Base-by-base conservation (phyloP, 2,329 filamentous ascomycete genomes). In the Mollisia scopiformis region DNA sequence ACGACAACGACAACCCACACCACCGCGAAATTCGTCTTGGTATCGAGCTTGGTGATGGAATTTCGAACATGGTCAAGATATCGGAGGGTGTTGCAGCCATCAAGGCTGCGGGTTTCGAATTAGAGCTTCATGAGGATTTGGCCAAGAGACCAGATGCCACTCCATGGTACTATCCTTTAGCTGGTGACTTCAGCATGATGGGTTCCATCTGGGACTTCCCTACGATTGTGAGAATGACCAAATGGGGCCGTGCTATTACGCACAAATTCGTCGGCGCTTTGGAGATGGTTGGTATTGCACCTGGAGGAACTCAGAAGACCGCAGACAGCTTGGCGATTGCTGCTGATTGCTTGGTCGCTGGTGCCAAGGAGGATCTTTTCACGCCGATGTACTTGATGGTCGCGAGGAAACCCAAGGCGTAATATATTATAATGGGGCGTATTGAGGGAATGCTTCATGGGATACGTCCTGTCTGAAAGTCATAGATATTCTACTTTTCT, bases 311-410 rank as follows among this genome's bases (percentile, higher is more conserved):
- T 51, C 92, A 93, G 80, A 97, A 97, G 87, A 97, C 93, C 21
- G 94, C 93, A 13, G 90, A 97, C 78, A 93, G 90, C 72, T 79
- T 98, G 71, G 93, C 90, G 6, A 73, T 88, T 61, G 93, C 92
- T 31, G 93, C 86, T 11, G 93, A 97, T 77, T 90, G 87, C 71
- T 81, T 98, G 55, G 93, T 97, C 23, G 92, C 91, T 51, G 94
- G 94, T 77, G 94, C 88, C 35, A 86, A 87, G 75, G 84, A 93
- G 80, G 91, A 96, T 76, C 84, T 98, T n/a, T 98, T 98, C 79
- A 98, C 94, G 1, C 94, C 94, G 59, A 98, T 98, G 94, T 97
- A 97, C 80, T 82, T 98, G 73, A 97, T 97, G 92, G 86, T 97
- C 62, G 94, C 87, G 63, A 88, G 91, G 78, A 97, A 97, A 84